A percentile compares a stretch with the other conserved stretches of the same genome.
phyloP scores from a whole-genome alignment of 139 green algal genomes.

The Chlorella sp. region DNA sequence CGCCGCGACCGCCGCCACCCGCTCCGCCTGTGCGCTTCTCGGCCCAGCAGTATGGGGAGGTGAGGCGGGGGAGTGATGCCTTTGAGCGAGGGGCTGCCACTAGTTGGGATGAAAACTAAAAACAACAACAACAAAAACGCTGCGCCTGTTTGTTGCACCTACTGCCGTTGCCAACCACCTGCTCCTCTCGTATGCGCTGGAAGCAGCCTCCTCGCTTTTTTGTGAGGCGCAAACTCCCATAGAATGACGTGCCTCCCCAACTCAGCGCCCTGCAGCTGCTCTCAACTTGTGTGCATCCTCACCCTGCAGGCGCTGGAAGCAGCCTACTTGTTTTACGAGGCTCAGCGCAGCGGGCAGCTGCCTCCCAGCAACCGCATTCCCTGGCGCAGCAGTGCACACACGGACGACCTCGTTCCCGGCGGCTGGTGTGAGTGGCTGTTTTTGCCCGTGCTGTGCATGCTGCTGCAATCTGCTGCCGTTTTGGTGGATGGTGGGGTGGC shows the following conservation, averaged over 20 bases:
- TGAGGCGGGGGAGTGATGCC: neutral
- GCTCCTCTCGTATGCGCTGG: neutral
- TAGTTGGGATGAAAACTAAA: too few species aligned
- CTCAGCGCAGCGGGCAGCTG: slow-evolving; percentile 44
- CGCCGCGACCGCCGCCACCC: neutral
- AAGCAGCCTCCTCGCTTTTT: neutral
- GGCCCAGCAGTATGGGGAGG: neutral
- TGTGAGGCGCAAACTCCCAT: too few species aligned
- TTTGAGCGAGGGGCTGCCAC: neutral
- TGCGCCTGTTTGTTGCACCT: too few species aligned
- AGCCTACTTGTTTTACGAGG: slow-evolving; percentile 55
- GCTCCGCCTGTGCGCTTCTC: neutral
- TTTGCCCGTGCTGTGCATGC: neutral
- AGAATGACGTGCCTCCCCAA: too few species aligned
- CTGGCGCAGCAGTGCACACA: slow-evolving; percentile 48
- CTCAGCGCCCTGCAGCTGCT: neutral
- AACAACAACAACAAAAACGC: too few species aligned
- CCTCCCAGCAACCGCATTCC: slow-evolving; percentile 48
- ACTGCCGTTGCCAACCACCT: neutral
- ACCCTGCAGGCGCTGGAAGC: slow-evolving; percentile 19
- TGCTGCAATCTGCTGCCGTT: neutral
- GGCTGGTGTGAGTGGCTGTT: slow-evolving; percentile 51
- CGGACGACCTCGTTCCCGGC: slow-evolving; percentile 27
- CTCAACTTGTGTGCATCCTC: neutral
- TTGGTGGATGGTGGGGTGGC: neutral